These are phyloP conservation scores for Backusella tuberculispora DNA, from an alignment of 192 early-diverging fungal genomes.

Conservation along the genomic window DNA sequence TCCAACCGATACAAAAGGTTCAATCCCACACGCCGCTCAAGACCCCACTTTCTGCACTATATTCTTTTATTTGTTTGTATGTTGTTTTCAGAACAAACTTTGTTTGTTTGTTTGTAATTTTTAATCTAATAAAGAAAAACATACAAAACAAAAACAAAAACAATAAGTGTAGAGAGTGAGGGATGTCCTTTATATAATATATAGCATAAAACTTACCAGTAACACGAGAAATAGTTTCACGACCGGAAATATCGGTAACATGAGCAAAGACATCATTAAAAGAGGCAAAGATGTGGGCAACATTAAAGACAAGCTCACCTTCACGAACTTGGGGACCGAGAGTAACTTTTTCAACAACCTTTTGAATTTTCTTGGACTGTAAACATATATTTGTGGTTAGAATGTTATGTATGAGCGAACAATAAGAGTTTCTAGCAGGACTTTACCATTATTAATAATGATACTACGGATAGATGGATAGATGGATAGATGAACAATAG, in stretches of 20 bases:
- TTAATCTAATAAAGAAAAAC: background rate
- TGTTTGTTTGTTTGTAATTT: no score
- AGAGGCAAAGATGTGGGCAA: constrained; percentile 98
- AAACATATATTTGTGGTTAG: background rate
- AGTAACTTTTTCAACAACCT: constrained; percentile 75
- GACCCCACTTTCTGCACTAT: background rate
- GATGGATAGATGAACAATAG: no score
- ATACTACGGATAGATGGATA: no score
- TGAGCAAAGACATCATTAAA: constrained; percentile 99
- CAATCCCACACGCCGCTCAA: constrained; percentile 36
- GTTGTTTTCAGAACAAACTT: background rate
- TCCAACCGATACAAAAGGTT: constrained; percentile 9
- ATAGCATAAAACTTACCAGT: constrained; percentile 74
- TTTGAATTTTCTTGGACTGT: constrained; percentile 40
- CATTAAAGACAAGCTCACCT: constrained; percentile 98
- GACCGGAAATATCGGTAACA: constrained; percentile 99
- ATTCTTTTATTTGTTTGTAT: background rate
- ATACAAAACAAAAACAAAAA: background rate
- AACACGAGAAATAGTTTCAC: constrained; percentile 98
- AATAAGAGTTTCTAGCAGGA: background rate
- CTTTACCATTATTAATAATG: constrained; percentile 7
- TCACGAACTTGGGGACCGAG: constrained; percentile 97
- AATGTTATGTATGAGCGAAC: background rate
- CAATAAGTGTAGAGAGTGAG: background rate
- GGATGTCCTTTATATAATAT: constrained; percentile 16